Evolutionary conservation across 352 stramenopile genomes (phyloP).

Genomic region (Pythium sp.): DNA sequence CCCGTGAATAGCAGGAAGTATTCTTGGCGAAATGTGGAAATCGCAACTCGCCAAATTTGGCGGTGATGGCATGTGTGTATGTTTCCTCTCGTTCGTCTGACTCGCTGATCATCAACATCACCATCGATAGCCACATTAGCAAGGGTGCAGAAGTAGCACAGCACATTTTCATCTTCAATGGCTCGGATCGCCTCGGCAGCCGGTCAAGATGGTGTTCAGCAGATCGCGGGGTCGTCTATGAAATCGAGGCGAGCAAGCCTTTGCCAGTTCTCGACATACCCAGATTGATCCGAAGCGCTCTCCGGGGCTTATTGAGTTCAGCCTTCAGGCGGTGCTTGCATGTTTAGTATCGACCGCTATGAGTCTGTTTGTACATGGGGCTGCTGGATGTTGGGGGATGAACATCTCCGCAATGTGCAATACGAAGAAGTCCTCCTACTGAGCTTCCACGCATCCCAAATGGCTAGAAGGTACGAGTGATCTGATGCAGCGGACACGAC

Average conservation of each 20-base stretch:
- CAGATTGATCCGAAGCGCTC: not conserved
- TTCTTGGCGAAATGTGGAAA: not conserved
- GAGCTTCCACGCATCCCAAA: too few species aligned
- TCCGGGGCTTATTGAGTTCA: not conserved
- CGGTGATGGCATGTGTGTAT: not conserved
- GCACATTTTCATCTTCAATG: not conserved
- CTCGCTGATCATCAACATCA: not conserved
- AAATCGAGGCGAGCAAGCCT: not conserved
- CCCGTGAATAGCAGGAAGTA: not conserved
- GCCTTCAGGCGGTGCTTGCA: not conserved
- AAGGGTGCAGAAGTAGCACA: not conserved
- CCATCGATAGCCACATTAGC: not conserved
- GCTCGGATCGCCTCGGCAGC: not conserved
- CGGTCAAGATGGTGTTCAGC: not conserved
- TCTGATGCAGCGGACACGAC: too few species aligned
- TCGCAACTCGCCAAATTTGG: not conserved
- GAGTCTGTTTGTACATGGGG: not conserved
- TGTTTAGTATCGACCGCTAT: not conserved
- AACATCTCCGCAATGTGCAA: not conserved
- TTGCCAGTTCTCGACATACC: conserved; percentile 1
- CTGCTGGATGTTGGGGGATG: not conserved
- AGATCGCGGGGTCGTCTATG: not conserved
- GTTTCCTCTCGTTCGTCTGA: not conserved
- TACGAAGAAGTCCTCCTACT: too few species aligned
- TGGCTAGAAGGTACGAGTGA: too few species aligned